Conservation (phyloP, 2,329 filamentous ascomycete species). For the Coniochaeta hoffmannii region DNA sequence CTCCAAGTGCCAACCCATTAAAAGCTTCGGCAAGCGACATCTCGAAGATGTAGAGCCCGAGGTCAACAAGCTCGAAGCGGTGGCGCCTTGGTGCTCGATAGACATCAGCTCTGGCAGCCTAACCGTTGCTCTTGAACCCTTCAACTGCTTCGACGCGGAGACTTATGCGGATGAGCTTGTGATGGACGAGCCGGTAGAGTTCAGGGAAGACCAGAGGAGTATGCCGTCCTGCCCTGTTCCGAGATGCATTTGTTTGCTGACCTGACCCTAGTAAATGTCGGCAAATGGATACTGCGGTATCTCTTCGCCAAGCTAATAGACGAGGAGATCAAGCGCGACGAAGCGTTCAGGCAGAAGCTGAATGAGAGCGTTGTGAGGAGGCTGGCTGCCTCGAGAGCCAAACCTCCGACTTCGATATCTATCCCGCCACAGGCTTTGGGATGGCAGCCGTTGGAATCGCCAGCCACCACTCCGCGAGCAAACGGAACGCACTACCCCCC, state of each 20-base stretch:
- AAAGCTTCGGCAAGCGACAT: conserved; percentile 90
- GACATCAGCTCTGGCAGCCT: conserved; percentile 89
- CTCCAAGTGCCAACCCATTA: conserved; percentile 71
- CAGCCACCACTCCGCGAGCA: conserved; percentile 53
- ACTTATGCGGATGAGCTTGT: conserved; percentile 89
- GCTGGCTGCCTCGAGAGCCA: conserved; percentile 43
- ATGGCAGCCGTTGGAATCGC: conserved; percentile 34
- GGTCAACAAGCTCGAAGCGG: conserved; percentile 80
- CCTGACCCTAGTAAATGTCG: conserved; percentile 76
- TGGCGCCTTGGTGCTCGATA: conserved; percentile 93
- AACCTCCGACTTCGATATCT: conserved; percentile 53
- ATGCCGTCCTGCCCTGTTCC: conserved; percentile 23
- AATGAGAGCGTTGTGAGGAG: conserved; percentile 56
- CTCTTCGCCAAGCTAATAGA: conserved; percentile 85
- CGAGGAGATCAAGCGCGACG: conserved; percentile 81
- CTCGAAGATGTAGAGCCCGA: conserved; percentile 84
- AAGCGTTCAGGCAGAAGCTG: conserved; percentile 61
- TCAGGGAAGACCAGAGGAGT: conserved; percentile 91
- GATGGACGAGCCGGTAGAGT: conserved; percentile 66
- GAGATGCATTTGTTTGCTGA: conserved; percentile 8
- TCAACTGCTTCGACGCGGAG: conserved; percentile 95
- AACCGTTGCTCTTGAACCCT: conserved; percentile 85
- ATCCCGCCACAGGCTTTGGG: conserved; percentile 28
- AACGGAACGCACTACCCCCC: conserved; percentile 55
- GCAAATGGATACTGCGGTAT: conserved; percentile 92